Conservation (phyloP, 345 rosid genomes). For the Balakata baccata region DNA sequence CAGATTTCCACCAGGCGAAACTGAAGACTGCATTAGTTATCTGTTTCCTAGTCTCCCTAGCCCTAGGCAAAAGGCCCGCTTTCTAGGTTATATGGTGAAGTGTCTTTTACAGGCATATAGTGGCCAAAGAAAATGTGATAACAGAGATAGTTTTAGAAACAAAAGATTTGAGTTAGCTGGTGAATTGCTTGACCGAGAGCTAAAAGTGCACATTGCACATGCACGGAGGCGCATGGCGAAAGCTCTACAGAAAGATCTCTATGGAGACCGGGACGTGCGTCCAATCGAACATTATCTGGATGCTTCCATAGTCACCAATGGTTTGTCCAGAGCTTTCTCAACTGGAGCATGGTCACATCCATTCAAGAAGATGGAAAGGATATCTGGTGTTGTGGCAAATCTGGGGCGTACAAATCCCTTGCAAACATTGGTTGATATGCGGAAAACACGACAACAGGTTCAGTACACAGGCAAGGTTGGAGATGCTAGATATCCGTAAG, state of each 20-base stretch:
- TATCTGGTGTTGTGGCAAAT: slow-evolving; percentile 88
- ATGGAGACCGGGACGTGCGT: slow-evolving; percentile 55
- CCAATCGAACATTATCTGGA: slow-evolving; percentile 78
- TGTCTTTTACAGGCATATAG: slow-evolving; percentile 66
- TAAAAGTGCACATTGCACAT: slow-evolving; percentile 69
- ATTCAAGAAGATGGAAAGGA: slow-evolving; percentile 71
- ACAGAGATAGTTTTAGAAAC: slow-evolving; percentile 77
- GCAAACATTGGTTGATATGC: slow-evolving; percentile 75
- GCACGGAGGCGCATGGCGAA: slow-evolving; percentile 70
- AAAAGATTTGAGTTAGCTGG: slow-evolving; percentile 86
- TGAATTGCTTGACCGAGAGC: slow-evolving; percentile 80
- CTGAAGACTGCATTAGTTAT: slow-evolving; percentile 56
- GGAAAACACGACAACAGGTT: slow-evolving; percentile 84
- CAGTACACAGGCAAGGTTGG: slow-evolving; percentile 88
- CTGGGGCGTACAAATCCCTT: slow-evolving; percentile 83
- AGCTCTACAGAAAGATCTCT: slow-evolving; percentile 69
- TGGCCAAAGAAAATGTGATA: slow-evolving; percentile 72
- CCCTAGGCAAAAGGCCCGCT: slow-evolving; percentile 66
- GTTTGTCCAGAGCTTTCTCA: slow-evolving; percentile 87
- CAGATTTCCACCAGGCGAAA: slow-evolving; percentile 71
- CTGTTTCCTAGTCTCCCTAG: slow-evolving; percentile 66
- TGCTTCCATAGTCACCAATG: slow-evolving; percentile 85
- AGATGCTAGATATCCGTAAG: slow-evolving; percentile 99
- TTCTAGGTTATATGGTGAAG: slow-evolving; percentile 87
- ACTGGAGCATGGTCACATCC: slow-evolving; percentile 99